A percentile compares a stretch with the other conserved stretches of the same genome.
Conservation (phyloP, 768 basidiomycete genomes). For the Hygrocybe punicea region DNA sequence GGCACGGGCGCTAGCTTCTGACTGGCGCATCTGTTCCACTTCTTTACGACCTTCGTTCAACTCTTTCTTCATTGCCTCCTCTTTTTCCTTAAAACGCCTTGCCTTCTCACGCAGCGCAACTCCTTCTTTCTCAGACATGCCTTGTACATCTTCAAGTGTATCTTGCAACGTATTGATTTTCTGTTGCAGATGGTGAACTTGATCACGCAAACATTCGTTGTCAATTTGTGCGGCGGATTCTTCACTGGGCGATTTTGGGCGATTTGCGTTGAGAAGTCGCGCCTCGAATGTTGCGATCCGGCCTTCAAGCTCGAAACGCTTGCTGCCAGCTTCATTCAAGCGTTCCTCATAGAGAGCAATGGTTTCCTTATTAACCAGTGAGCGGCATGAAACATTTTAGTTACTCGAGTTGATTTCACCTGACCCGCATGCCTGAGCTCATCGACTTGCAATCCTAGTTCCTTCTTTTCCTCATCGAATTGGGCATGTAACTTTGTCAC, state of each 20-base stretch:
- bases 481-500: slow-evolving; percentile 30
- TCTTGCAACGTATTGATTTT: slow-evolving; percentile 78
- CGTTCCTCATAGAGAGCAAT: slow-evolving; percentile 94
- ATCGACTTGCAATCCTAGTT: slow-evolving; percentile 71
- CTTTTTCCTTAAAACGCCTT: slow-evolving; percentile 67
- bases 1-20: slow-evolving; percentile 57
- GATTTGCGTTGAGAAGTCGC: slow-evolving; percentile 20
- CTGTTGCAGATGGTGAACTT: slow-evolving; percentile 82
- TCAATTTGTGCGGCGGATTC: slow-evolving; percentile 81
- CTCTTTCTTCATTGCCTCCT: slow-evolving; percentile 69
- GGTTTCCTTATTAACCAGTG: slow-evolving; percentile 60
- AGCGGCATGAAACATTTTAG: slow-evolving; percentile 5
- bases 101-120: slow-evolving; percentile 56
- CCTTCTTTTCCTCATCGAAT: slow-evolving; percentile 55
- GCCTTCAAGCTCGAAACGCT: slow-evolving; percentile 76
- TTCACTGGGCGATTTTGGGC: slow-evolving; percentile 19
- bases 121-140: slow-evolving; percentile 73
- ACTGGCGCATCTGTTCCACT: slow-evolving; percentile 57
- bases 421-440: slow-evolving; percentile 87
- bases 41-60: slow-evolving; percentile 61
- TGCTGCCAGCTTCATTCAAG: slow-evolving; percentile 63
- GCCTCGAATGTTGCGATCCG: slow-evolving; percentile 58
- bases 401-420: slow-evolving; percentile 33
- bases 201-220: slow-evolving; percentile 87
- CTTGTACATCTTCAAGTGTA: slow-evolving; percentile 71